Conservation (phyloP, 305 asterid species). For the Rubia tinctorum region DNA sequence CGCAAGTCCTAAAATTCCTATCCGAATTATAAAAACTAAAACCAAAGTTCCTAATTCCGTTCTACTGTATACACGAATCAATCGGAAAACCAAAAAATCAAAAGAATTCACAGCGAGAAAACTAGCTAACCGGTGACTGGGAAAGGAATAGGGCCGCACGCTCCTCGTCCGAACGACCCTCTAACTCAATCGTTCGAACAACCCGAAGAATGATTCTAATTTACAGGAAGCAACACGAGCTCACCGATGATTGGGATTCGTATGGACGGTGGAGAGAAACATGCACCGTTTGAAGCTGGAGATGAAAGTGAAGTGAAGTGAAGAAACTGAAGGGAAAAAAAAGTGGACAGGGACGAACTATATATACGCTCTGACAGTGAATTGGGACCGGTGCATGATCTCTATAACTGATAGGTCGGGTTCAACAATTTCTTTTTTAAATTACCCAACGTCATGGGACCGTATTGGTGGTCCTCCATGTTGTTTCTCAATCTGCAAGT, state of each 20-base stretch:
- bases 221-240: neutral
- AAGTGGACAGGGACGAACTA: neutral
- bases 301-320: neutral
- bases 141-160: neutral
- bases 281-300: slow-evolving; percentile 1
- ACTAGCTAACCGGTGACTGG: neutral
- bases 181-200: neutral
- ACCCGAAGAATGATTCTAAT: neutral
- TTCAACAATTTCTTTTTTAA: too few relatives aligned
- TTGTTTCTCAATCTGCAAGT: too few relatives aligned
- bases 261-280: neutral
- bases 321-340: neutral
- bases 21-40: neutral
- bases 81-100: too few relatives aligned
- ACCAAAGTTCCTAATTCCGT: neutral
- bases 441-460: too few relatives aligned
- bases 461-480: too few relatives aligned
- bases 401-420: too few relatives aligned
- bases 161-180: neutral
- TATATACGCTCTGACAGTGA: slow-evolving; percentile 1
- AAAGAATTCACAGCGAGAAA: neutral
- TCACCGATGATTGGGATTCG: neutral
- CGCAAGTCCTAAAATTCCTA: neutral
- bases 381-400: too few relatives aligned
- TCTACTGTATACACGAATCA: neutral